phyloP scores from a whole-genome alignment of 371 early-diverging fungal genomes.

The Mucor saturninus region DNA sequence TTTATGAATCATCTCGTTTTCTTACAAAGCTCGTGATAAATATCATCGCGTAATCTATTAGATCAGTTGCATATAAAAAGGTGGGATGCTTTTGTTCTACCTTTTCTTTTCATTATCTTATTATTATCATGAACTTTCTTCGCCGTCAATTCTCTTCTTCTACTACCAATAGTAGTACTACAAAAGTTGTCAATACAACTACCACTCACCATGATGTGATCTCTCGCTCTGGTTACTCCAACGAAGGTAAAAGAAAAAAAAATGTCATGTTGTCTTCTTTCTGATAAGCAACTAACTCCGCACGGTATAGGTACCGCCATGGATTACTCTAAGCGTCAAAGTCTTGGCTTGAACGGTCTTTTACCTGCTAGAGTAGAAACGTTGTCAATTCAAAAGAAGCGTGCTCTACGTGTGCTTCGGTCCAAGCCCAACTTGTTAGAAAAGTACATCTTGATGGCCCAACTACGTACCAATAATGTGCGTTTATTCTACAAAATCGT shows the following conservation, averaged over 20 bases:
- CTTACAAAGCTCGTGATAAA: constrained; percentile 24
- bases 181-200: too few relatives aligned
- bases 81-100: neutral
- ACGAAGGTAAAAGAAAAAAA: constrained; percentile 24
- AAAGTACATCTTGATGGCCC: constrained; percentile 82
- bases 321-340: constrained; percentile 17
- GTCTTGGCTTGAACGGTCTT: constrained; percentile 68
- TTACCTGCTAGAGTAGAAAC: constrained; percentile 74
- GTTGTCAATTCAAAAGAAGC: constrained; percentile 73
- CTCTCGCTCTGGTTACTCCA: constrained; percentile 25
- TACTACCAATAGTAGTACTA: neutral
- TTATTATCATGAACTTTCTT: constrained; percentile 12
- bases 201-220: neutral
- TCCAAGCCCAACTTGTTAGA: constrained; percentile 69
- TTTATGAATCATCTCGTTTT: constrained; percentile 20
- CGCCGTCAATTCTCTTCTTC: constrained; percentile 10
- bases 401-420: constrained; percentile 71
- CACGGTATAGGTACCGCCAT: constrained; percentile 21
- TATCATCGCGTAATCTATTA: neutral
- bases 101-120: neutral
- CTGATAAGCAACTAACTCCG: neutral
- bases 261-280: too few relatives aligned
- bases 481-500: constrained; percentile 83
- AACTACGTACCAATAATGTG: constrained; percentile 77
- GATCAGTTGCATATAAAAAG: constrained; percentile 4